Percentiles rank a stretch among this genome's conserved stretches.
Conservation (phyloP, 257 asterid genomes). For the Capsicum baccatum region DNA sequence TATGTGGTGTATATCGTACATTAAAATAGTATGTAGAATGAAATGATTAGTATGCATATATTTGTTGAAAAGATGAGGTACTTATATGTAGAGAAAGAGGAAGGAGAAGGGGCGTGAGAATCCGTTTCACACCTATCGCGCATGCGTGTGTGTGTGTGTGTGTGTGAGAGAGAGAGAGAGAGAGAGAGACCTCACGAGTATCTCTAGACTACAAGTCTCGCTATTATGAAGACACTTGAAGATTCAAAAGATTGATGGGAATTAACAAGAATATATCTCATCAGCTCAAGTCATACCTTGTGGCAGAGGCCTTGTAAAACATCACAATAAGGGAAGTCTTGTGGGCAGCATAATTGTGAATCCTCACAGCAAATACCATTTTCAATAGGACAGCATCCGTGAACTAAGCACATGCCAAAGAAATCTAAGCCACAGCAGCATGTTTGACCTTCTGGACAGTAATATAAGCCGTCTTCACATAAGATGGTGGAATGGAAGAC, state of each 20-base stretch:
- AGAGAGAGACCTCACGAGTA: background rate
- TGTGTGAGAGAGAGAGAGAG: background rate
- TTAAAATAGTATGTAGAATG: no score
- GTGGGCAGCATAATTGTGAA: slow-evolving; percentile 25
- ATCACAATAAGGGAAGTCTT: slow-evolving; percentile 29
- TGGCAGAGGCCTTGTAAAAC: slow-evolving; percentile 27
- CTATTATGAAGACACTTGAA: background rate
- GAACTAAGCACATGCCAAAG: slow-evolving; percentile 29
- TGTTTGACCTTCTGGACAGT: slow-evolving; percentile 36
- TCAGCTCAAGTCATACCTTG: slow-evolving; percentile 21
- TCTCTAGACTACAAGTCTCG: background rate
- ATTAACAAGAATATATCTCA: background rate
- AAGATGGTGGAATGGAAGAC: slow-evolving; percentile 30
- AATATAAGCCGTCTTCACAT: slow-evolving; percentile 32
- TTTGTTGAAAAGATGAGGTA: no score
- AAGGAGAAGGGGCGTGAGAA: background rate
- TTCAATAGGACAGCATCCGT: slow-evolving; percentile 28
- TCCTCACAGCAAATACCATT: slow-evolving; percentile 29
- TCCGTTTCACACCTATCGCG: background rate
- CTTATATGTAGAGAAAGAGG: background rate
- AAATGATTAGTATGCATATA: no score
- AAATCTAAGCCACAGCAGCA: slow-evolving; percentile 26
- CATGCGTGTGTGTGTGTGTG: background rate
- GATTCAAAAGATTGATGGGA: background rate
- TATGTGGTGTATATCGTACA: no score